These are phyloP conservation scores for Sporothrix globosa DNA, from an alignment of 2,329 filamentous ascomycete species.

Conservation along the genomic window DNA sequence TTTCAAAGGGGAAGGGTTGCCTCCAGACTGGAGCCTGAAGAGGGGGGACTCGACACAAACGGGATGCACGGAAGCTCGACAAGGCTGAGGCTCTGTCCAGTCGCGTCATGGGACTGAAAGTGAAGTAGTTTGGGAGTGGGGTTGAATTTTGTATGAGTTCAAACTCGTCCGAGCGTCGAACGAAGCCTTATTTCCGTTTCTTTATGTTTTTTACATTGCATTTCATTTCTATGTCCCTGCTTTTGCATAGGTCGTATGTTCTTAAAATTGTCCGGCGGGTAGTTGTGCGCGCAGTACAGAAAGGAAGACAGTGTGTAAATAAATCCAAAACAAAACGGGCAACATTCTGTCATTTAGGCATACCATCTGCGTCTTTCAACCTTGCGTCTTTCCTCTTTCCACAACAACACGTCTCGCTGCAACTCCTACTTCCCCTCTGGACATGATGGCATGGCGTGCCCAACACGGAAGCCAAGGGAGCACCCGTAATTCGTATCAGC, in stretches of 20 bases:
- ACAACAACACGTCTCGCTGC: not conserved
- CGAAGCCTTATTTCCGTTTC: not conserved
- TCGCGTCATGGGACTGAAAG: not conserved
- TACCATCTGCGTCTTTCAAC: not conserved
- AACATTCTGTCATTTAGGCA: not conserved
- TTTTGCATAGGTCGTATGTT: not conserved
- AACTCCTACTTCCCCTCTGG: not conserved
- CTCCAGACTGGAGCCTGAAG: not conserved
- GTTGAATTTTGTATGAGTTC: not conserved
- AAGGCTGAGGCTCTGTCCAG: conserved; percentile 20
- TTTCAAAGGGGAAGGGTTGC: not conserved
- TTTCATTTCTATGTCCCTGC: not conserved
- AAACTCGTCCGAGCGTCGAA: not conserved
- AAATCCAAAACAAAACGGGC: not conserved
- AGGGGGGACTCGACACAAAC: not conserved
- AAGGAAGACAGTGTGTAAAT: not conserved
- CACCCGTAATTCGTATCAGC: not conserved
- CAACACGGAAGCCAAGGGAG: not conserved
- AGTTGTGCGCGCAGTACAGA: not conserved
- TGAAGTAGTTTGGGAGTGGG: too few relatives aligned
- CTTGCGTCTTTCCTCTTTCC: not conserved
- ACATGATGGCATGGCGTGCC: not conserved
- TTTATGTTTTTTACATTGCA: not conserved
- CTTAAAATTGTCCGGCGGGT: not conserved
- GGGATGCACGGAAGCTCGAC: not conserved